These are phyloP conservation scores for Ceratocystis ficicola DNA, from an alignment of 2,329 filamentous ascomycete genomes.

Conservation along the genomic window DNA sequence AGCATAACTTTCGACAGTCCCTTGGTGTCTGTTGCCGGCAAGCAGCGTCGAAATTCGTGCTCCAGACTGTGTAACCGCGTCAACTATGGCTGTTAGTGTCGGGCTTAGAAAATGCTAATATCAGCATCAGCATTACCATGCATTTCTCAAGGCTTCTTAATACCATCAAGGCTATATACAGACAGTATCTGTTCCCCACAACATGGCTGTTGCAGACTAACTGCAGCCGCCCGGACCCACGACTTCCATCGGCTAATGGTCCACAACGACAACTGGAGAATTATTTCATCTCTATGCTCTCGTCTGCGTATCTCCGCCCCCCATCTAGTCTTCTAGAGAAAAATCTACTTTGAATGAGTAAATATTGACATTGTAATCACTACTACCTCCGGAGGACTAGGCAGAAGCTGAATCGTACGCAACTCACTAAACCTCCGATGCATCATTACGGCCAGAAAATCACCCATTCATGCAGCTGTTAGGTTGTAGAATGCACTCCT, in stretches of 20 bases:
- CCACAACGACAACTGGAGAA: not conserved
- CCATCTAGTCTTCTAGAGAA: too few relatives aligned
- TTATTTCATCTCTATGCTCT: not conserved
- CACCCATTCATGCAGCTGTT: not conserved
- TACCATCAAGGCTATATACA: not conserved
- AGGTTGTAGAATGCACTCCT: not conserved
- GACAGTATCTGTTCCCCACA: not conserved
- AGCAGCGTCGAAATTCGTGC: not conserved
- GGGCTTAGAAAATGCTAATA: too few relatives aligned
- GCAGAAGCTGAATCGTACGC: not conserved
- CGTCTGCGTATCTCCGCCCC: not conserved
- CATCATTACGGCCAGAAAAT: not conserved
- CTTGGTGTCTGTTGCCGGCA: not conserved
- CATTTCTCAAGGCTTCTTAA: not conserved
- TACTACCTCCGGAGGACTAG: not conserved
- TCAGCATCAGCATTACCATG: too few relatives aligned
- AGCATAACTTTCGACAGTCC: not conserved
- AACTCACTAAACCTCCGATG: not conserved
- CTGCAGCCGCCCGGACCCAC: not conserved
- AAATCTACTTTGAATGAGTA: not conserved
- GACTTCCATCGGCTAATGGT: not conserved
- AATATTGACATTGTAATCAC: not conserved
- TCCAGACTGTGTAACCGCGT: not conserved
- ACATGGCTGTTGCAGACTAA: not conserved
- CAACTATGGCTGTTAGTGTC: too few relatives aligned